phyloP scores from a whole-genome alignment of 192 early-diverging fungal genomes.

The Coemansia erecta region DNA sequence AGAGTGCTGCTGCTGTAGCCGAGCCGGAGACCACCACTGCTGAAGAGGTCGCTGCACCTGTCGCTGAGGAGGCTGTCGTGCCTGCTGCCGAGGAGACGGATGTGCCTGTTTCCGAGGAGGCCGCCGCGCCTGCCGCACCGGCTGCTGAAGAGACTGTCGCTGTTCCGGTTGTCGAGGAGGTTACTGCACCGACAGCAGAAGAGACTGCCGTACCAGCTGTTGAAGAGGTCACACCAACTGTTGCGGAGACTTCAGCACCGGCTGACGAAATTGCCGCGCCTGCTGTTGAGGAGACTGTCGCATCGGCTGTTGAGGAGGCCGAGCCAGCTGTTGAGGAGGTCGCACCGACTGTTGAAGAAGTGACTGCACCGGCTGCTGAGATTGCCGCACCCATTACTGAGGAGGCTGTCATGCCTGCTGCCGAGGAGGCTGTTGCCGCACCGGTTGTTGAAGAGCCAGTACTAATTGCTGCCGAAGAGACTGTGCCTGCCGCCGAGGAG shows the following conservation, averaged over 20 bases:
- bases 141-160: not conserved
- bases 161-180: slow-evolving; percentile 1
- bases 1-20: slow-evolving; percentile 6
- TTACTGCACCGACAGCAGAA: not conserved
- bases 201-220: not conserved
- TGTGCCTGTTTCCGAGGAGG: not conserved
- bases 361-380: no score
- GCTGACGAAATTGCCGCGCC: not conserved
- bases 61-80: not conserved
- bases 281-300: slow-evolving; percentile 7
- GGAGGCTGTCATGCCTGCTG: not conserved
- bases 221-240: slow-evolving; percentile 6
- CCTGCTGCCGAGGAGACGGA: slow-evolving; percentile 18
- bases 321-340: not conserved
- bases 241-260: not conserved
- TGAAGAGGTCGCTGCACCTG: slow-evolving; percentile 6
- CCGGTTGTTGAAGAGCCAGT: not conserved
- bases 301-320: slow-evolving; percentile 11
- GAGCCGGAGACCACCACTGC: slow-evolving; percentile 1
- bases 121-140: not conserved
- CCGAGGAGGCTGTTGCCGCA: slow-evolving; percentile 6
- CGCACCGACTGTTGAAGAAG: not conserved
- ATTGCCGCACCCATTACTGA: not conserved
- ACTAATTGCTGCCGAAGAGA: not conserved
- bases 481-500: not conserved